Base-by-base conservation (phyloP, 2,329 filamentous ascomycete species). In the Rhynchosporium agropyri region DNA sequence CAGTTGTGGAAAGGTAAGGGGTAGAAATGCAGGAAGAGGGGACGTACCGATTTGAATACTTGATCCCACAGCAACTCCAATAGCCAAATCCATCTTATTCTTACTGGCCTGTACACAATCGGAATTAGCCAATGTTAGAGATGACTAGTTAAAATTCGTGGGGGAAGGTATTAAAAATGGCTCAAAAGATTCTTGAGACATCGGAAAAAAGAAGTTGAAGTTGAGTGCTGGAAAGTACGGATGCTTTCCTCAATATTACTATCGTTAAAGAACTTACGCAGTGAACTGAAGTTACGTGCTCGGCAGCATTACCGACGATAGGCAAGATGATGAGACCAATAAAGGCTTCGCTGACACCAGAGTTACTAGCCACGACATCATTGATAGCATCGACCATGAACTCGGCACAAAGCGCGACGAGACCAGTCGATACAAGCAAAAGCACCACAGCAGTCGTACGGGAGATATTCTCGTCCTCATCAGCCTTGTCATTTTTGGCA, bases 71-170 rank as follows among this genome's bases (percentile, higher is more conserved):
- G 88, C 87, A 26, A 91, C 88, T 66, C 87, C 87, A 60, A 91
- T 90, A 1, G 88, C 87, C 42, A 91, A 77, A 74, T 90, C 88
- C 86, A 90, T 89, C 78, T 91, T 89, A 76, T 90, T 89, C 77
- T 89, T 89, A 76, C 85, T 83, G 0, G 88, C 88, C 7, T 20
- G 1, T 20, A 20, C 20, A 1, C 20, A 20, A 20, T 20, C 1
- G 20, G 20, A 20, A 20, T 20, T 20, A 20, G 20, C 20, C 1
- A 20, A 20, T 20, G 20, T 20, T 20, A 20, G 20, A 20, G 20
- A 20, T 20, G 20, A 1, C 20, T 1, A 20, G 20, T 20, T 20
- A 1, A 1, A 20, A 20, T 0, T 20, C 20, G 20, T 20, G 20
- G 20, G 20, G 20, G 20, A 20, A 20, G 20, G 20, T 20, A 20